These are phyloP conservation scores for Beauveria rudraprayagi DNA, from an alignment of 2,329 filamentous ascomycete genomes.

Conservation along the genomic window DNA sequence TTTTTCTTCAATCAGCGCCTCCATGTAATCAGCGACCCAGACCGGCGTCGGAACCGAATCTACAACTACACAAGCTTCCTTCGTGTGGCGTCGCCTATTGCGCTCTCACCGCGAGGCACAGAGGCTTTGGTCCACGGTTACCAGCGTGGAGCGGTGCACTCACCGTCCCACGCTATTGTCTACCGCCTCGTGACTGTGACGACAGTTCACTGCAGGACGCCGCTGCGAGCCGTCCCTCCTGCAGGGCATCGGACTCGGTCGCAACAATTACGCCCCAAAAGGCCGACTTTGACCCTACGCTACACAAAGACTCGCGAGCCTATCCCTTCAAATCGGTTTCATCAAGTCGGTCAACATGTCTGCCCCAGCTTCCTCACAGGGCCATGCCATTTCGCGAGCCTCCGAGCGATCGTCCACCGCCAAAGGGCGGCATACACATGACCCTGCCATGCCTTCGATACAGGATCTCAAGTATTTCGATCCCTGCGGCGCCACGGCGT, in stretches of 20 bases:
- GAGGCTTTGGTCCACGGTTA: conserved; percentile 22
- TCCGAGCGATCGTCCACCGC: conserved; percentile 48
- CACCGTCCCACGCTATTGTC: conserved; percentile 27
- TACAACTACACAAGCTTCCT: not conserved
- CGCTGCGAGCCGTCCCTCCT: conserved; percentile 16
- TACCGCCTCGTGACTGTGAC: conserved; percentile 15
- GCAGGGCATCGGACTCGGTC: conserved; percentile 15
- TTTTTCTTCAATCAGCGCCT: not conserved
- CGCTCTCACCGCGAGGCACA: conserved; percentile 18
- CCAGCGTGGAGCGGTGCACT: conserved; percentile 33
- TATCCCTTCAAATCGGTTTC: conserved; percentile 10
- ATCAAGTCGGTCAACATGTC: conserved; percentile 47
- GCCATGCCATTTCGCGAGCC: conserved; percentile 51
- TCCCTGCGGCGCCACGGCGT: conserved; percentile 82
- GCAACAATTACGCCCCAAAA: not conserved
- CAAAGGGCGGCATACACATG: conserved; percentile 30
- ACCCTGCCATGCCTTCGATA: conserved; percentile 40
- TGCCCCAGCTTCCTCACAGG: conserved; percentile 45
- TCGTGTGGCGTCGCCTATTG: conserved; percentile 20
- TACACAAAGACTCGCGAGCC: not conserved
- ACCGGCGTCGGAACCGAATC: not conserved
- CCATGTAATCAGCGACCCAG: conserved; percentile 8
- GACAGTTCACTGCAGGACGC: conserved; percentile 16
- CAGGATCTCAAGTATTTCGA: conserved; percentile 57
- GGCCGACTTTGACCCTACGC: conserved; percentile 14